Conservation (phyloP, 352 stramenopile species). For the Pythium chondricola region DNA sequence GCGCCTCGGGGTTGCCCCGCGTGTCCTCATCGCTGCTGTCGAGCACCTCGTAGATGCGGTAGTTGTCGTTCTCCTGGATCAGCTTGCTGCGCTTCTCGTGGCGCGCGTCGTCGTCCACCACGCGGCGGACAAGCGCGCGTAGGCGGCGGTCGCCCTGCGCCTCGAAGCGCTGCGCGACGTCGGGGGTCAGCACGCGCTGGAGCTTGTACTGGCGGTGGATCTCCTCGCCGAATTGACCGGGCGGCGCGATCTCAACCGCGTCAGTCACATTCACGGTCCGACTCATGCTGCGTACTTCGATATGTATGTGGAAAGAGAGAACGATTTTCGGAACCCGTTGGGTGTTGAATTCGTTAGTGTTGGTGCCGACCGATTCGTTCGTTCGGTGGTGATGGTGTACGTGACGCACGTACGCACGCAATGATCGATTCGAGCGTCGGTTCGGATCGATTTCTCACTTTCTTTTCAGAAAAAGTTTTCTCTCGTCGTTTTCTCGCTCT, state of each 20-base stretch:
- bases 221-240: constrained; percentile 46
- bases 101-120: constrained; percentile 54
- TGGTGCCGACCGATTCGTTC: no score
- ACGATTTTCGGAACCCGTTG: no score
- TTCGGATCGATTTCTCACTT: no score
- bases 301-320: neutral
- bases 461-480: no score
- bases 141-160: constrained; percentile 39
- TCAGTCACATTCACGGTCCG: constrained; percentile 1
- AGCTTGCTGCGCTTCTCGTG: constrained; percentile 33
- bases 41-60: constrained; percentile 65
- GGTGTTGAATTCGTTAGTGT: no score
- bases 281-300: neutral
- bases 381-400: no score
- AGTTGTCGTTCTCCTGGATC: constrained; percentile 73
- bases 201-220: constrained; percentile 60
- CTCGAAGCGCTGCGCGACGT: constrained; percentile 35
- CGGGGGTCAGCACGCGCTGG: constrained; percentile 30
- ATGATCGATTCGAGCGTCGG: no score
- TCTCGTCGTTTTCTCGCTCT: no score
- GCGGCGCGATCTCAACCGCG: neutral
- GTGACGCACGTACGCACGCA: no score
- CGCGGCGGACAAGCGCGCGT: constrained; percentile 56
- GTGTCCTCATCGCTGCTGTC: neutral
- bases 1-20: constrained; percentile 25